Evolutionary conservation across 495 filamentous ascomycete genomes (phyloP).

Genomic region (Podospora anserina): DNA sequence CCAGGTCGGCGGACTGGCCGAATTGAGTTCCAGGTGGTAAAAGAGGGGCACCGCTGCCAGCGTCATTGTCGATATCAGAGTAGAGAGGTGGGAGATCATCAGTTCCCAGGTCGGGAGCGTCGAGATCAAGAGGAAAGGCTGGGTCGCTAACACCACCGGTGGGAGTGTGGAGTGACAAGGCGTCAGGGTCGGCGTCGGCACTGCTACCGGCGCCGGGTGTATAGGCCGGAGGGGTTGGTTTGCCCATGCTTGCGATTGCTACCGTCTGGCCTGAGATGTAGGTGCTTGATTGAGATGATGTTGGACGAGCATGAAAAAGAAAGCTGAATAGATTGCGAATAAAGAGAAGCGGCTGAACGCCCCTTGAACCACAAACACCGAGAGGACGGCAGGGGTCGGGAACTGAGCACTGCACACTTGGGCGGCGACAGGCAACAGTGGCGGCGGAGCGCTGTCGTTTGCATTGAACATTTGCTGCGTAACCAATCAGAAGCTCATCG

Average conservation of each 20-base stretch:
- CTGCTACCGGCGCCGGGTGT: slow-evolving; percentile 15
- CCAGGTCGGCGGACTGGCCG: background rate
- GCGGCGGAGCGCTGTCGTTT: slow-evolving; percentile 14
- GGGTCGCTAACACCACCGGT: slow-evolving; percentile 21
- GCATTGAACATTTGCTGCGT: background rate
- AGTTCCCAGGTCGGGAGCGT: slow-evolving; percentile 30
- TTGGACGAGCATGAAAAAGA: too few species aligned
- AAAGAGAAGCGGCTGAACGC: background rate
- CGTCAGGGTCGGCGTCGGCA: slow-evolving; percentile 20
- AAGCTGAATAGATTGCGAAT: background rate
- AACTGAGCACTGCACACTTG: background rate
- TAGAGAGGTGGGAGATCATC: slow-evolving; percentile 40
- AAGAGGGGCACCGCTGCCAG: slow-evolving; percentile 25
- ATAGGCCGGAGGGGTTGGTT: slow-evolving; percentile 16
- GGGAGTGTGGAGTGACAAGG: slow-evolving; percentile 30
- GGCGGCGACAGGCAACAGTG: slow-evolving; percentile 17
- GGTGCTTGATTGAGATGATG: background rate
- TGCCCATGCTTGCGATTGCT: slow-evolving; percentile 25
- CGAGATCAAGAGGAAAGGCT: slow-evolving; percentile 19
- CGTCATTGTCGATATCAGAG: slow-evolving; percentile 25
- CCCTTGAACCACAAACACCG: background rate
- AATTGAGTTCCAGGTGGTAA: slow-evolving; percentile 14
- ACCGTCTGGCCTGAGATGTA: background rate
- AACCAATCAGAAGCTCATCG: slow-evolving; percentile 5
- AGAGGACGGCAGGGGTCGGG: background rate